Evolutionary conservation across 2,329 filamentous ascomycete species (phyloP).

Genomic region (Ceratocystis destructans): DNA sequence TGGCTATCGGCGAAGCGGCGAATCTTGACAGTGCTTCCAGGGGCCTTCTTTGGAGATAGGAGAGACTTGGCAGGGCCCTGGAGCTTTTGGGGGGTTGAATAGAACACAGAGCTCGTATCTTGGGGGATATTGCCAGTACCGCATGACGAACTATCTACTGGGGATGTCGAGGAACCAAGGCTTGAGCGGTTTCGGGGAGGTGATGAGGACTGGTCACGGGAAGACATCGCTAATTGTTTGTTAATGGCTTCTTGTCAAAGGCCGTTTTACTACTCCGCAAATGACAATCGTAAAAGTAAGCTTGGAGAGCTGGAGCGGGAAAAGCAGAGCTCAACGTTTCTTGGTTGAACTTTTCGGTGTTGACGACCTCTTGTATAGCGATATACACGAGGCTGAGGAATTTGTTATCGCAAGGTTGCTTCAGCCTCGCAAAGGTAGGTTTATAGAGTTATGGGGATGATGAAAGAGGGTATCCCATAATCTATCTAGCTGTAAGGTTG

Average conservation of each 20-base stretch:
- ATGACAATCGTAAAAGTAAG: background rate
- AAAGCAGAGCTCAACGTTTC: too few species aligned
- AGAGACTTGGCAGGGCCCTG: conserved; percentile 22
- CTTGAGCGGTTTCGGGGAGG: background rate
- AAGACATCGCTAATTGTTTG: background rate
- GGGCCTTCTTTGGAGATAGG: conserved; percentile 26
- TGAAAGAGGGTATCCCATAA: background rate
- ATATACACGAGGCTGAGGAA: background rate
- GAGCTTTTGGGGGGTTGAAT: conserved; percentile 8
- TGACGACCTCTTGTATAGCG: background rate
- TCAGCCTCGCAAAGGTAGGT: background rate
- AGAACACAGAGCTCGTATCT: conserved; percentile 10
- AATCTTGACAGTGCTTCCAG: conserved; percentile 17
- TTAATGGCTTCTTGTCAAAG: background rate
- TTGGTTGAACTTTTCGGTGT: too few species aligned
- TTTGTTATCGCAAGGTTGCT: background rate
- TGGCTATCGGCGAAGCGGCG: conserved; percentile 16
- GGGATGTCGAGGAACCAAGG: background rate
- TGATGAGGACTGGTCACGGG: background rate
- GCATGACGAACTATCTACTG: background rate
- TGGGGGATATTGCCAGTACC: background rate
- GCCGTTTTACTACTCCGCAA: background rate
- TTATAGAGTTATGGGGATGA: background rate
- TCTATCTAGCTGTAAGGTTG: background rate
- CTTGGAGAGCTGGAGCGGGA: background rate